phyloP scores from a whole-genome alignment of 169 alveolate genomes.

The Plasmodium blacklocki region DNA sequence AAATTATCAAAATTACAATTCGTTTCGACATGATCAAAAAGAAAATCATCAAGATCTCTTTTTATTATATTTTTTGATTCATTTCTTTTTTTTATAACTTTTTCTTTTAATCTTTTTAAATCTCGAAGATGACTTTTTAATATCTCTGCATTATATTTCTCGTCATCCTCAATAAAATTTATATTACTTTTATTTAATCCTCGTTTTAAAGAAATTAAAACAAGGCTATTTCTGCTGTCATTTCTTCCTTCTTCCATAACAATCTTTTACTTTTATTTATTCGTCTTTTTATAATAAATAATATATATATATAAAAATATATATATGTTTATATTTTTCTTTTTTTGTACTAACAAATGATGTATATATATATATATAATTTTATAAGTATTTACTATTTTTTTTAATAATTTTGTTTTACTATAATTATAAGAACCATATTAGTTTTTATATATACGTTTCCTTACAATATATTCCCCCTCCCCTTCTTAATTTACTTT shows the following conservation, averaged over 20 bases:
- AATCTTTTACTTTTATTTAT: neutral
- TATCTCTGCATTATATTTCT: slow-evolving; percentile 25
- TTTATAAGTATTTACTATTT: too few relatives aligned
- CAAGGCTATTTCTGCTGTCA: neutral
- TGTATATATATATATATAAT: too few relatives aligned
- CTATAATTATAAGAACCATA: too few relatives aligned
- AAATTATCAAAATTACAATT: slow-evolving; percentile 50
- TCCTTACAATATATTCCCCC: too few relatives aligned
- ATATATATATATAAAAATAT: too few relatives aligned
- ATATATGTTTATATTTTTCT: too few relatives aligned
- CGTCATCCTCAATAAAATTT: slow-evolving; percentile 33
- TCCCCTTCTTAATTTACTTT: too few relatives aligned
- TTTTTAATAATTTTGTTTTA: too few relatives aligned
- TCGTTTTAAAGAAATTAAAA: slow-evolving; percentile 3
- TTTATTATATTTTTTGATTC: slow-evolving; percentile 16
- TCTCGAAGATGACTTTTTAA: slow-evolving; percentile 35
- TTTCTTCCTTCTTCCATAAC: neutral
- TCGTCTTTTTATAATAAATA: neutral
- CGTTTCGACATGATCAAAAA: slow-evolving; percentile 4
- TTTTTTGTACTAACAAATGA: too few relatives aligned
- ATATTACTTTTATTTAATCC: slow-evolving; percentile 17
- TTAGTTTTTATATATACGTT: too few relatives aligned
- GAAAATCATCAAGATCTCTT: slow-evolving; percentile 10
- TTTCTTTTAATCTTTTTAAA: slow-evolving; percentile 49
- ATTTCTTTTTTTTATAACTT: slow-evolving; percentile 28